These are phyloP conservation scores for Candida broadrunensis DNA, from an alignment of 805 yeast species.

Conservation along the genomic window DNA sequence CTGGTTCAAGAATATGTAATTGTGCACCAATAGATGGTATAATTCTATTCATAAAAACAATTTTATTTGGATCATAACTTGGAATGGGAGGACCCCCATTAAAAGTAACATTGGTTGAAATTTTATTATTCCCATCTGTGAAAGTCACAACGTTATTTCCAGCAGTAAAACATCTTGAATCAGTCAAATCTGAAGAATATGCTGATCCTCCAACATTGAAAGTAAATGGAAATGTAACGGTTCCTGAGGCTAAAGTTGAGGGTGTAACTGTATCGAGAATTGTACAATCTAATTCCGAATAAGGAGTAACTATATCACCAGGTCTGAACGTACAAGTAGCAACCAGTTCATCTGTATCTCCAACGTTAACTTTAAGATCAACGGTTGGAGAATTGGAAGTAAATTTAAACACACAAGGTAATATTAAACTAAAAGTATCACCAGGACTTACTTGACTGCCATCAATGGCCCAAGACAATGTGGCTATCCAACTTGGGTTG, in stretches of 20 bases:
- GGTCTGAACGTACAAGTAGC: conserved; percentile 20
- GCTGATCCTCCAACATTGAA: conserved; percentile 19
- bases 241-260: conserved; percentile 14
- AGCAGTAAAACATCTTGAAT: conserved; percentile 12
- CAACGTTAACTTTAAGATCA: conserved; percentile 9
- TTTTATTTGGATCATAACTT: not conserved
- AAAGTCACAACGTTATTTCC: conserved; percentile 19
- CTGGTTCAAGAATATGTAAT: conserved; percentile 10
- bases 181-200: conserved; percentile 12
- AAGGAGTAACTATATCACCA: conserved; percentile 15
- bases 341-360: conserved; percentile 3
- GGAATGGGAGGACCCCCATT: not conserved
- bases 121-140: conserved; percentile 12
- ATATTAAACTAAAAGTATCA: conserved; percentile 22
- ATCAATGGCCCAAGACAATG: conserved; percentile 17
- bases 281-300: conserved; percentile 18
- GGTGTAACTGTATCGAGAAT: conserved; percentile 10
- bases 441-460: conserved; percentile 15
- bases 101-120: conserved; percentile 8
- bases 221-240: conserved; percentile 16
- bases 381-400: conserved; percentile 11
- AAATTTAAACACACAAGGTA: conserved; percentile 26
- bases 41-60: conserved; percentile 1
- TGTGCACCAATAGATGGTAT: conserved; percentile 9
- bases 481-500: conserved; percentile 15